Evolutionary conservation across 73 alveolate species (phyloP).

Genomic region (Blepharisma stoltei): DNA sequence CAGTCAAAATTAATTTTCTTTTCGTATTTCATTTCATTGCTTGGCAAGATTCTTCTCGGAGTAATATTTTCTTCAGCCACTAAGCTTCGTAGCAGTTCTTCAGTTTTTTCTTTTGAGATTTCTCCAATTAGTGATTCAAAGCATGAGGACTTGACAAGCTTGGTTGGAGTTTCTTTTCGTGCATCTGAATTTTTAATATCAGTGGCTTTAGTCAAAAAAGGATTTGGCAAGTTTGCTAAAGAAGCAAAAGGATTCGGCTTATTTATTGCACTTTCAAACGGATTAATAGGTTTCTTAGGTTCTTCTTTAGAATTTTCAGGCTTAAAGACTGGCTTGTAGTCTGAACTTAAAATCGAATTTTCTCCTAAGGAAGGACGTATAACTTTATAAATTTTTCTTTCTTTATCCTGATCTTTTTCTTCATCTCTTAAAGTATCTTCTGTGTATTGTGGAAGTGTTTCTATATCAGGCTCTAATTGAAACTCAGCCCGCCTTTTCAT

Average conservation of each 20-base stretch:
- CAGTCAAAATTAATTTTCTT: background rate
- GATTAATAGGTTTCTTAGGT: too few relatives aligned
- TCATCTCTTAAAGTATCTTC: background rate
- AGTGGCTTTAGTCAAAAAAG: background rate
- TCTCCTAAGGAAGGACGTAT: background rate
- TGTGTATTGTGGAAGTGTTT: background rate
- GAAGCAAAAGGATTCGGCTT: background rate
- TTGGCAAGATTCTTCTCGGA: conserved; percentile 16
- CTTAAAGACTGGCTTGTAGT: too few relatives aligned
- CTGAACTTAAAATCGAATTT: too few relatives aligned
- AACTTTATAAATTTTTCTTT: background rate
- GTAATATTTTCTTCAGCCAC: background rate
- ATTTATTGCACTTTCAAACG: background rate
- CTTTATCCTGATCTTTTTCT: background rate
- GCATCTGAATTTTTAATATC: background rate
- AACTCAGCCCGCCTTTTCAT: conserved; percentile 26
- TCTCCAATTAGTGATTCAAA: background rate
- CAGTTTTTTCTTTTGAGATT: background rate
- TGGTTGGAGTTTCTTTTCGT: background rate
- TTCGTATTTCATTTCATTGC: background rate
- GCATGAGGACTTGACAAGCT: background rate
- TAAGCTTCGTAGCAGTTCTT: background rate
- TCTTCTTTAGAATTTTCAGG: too few relatives aligned
- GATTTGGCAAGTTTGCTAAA: background rate
- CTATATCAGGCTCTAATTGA: conserved; percentile 18